Evolutionary conservation across 1,139 yeast genomes (phyloP), one percentile per base, ranked within the genome.

Genomic region (Saccharomyces pastorianus): DNA sequence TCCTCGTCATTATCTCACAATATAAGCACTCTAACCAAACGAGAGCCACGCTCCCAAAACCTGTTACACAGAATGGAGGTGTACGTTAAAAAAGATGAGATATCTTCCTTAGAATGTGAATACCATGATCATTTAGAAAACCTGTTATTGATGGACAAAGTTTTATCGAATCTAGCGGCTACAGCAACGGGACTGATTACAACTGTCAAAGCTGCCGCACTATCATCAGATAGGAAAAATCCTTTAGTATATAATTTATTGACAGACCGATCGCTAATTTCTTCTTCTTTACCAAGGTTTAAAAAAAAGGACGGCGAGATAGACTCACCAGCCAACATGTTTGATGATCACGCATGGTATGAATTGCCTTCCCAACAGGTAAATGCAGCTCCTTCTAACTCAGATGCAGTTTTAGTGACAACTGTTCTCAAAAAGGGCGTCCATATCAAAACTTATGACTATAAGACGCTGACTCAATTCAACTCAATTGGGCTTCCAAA

Each of bases 211-310:
- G 63, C 69, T 4, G 71, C 69, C 4, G 60, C 65, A 9, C 55
- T 59, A 25, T 55, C 59, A 7, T 56, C 61, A 3, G 68, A 64
- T 49, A 60, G 60, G 6, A 65, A 78, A 68, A 89, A 91, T 66
- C 98, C 99, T 0, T 79, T 93, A 44, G 82, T 93, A 9, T 89
- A 90, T 70, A 93, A 93, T 66, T 81, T 93, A 7, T 74, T 93
- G 46, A 93, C 99, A 0, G 98, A 93, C 68, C 75, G 98, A 53
- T 90, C 98, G 0, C 78, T 89, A n/a, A 84, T 93, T 14, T 89
- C 97, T 0, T 89, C 97, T 0, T 91, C 98, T 0, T 74, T 93
- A 47, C 98, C 99, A 0, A 83, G 88, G 46, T 74, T 83, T n/a
- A 78, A 81, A 57, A 75, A 76, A 52, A 59, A 61, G 5, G 57